phyloP scores from a whole-genome alignment of 768 basidiomycete genomes.

The Pisolithus microcarpus region DNA sequence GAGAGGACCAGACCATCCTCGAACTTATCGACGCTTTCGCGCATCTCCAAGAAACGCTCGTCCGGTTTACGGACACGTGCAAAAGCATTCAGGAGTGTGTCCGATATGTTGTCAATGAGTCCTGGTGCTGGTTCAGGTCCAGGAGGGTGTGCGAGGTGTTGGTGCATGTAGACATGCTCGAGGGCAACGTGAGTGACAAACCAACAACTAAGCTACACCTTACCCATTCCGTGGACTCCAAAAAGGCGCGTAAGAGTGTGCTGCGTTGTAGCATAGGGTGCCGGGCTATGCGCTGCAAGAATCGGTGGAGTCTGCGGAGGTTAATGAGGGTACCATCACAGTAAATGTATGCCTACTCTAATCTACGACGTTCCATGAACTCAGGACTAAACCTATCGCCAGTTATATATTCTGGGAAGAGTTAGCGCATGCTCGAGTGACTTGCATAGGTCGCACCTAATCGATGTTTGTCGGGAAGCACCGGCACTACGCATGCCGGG shows the following conservation, averaged over 20 bases:
- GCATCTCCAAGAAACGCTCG: constrained; percentile 88
- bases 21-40: constrained; percentile 89
- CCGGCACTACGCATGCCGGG: constrained; percentile 96
- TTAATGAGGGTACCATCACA: constrained; percentile 1
- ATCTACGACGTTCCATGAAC: constrained; percentile 88
- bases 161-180: constrained; percentile 95
- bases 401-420: constrained; percentile 79
- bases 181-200: constrained; percentile 2
- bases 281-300: constrained; percentile 81
- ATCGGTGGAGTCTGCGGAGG: constrained; percentile 72
- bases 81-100: constrained; percentile 94
- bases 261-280: constrained; percentile 93
- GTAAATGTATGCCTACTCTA: constrained; percentile 55
- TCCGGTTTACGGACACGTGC: constrained; percentile 94
- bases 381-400: constrained; percentile 96
- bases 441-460: constrained; percentile 54
- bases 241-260: constrained; percentile 86
- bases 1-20: constrained; percentile 84
- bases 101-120: constrained; percentile 90
- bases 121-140: constrained; percentile 72
- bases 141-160: constrained; percentile 88
- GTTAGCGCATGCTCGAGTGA: constrained; percentile 1
- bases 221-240: constrained; percentile 99
- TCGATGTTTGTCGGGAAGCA: constrained; percentile 93
- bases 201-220: constrained; percentile 13